A percentile compares a stretch with the other conserved stretches of the same genome.
Evolutionary conservation across 129 eudicot genomes (phyloP).

Genomic region (Centrapalus pauciflorus): DNA sequence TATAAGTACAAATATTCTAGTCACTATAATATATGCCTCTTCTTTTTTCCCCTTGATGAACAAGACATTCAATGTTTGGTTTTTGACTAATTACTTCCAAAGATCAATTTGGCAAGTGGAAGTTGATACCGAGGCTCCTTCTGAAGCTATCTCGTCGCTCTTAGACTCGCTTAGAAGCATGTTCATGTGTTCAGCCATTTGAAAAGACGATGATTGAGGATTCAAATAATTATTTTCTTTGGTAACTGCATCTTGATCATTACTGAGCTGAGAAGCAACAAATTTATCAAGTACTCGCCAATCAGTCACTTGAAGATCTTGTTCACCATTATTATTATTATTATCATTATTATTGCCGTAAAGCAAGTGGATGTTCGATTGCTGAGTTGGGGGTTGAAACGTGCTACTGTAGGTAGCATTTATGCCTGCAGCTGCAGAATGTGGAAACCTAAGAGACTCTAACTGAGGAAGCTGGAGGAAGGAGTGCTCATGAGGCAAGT

Average conservation of each 20-base stretch:
- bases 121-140: slow-evolving; percentile 37
- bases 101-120: slow-evolving; percentile 45
- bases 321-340: slow-evolving; percentile 6
- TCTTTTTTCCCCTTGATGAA: slow-evolving; percentile 5
- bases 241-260: slow-evolving; percentile 26
- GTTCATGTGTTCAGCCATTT: slow-evolving; percentile 39
- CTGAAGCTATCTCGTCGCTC: slow-evolving; percentile 39
- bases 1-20: slow-evolving; percentile 21
- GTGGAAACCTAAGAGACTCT: slow-evolving; percentile 39
- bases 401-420: slow-evolving; percentile 16
- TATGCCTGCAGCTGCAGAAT: slow-evolving; percentile 15
- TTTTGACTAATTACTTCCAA: slow-evolving; percentile 35
- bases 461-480: slow-evolving; percentile 47
- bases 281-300: slow-evolving; percentile 50
- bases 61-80: slow-evolving; percentile 1
- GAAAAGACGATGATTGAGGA: slow-evolving; percentile 17
- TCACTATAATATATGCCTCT: slow-evolving; percentile 20
- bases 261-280: slow-evolving; percentile 50
- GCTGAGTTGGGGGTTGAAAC: slow-evolving; percentile 17
- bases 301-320: slow-evolving; percentile 39
- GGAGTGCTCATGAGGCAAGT: slow-evolving; percentile 36
- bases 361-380: slow-evolving; percentile 21
- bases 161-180: slow-evolving; percentile 39
- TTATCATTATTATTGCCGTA: slow-evolving; percentile 15
- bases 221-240: slow-evolving; percentile 24